Conservation (phyloP, 805 yeast species). For the Lipomyces sp. region DNA sequence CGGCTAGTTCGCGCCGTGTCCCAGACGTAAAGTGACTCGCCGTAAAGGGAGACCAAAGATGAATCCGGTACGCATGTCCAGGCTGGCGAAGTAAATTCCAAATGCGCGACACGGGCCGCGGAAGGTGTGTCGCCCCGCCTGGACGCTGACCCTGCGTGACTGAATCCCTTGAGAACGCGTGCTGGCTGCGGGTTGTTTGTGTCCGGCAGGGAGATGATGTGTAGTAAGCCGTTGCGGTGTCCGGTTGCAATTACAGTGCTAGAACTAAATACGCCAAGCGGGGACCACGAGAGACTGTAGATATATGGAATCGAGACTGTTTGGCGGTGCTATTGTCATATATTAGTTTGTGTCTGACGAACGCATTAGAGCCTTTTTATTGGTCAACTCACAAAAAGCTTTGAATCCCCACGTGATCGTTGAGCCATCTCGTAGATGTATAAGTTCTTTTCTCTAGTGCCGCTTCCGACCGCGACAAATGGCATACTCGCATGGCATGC, state of each 20-base stretch:
- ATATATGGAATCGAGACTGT: conserved; percentile 56
- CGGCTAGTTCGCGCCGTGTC: conserved; percentile 57
- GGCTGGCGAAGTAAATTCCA: conserved; percentile 41
- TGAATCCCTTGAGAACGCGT: conserved; percentile 71
- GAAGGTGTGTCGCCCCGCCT: conserved; percentile 9
- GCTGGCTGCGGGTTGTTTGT: conserved; percentile 53
- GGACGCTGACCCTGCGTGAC: conserved; percentile 60
- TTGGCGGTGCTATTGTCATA: conserved; percentile 46
- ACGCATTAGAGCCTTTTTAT: not conserved
- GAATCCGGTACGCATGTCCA: conserved; percentile 48
- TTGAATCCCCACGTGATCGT: conserved; percentile 24
- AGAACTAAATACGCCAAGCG: conserved; percentile 37
- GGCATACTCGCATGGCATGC: conserved; percentile 40
- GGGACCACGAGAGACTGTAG: conserved; percentile 45
- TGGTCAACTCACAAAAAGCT: conserved; percentile 8
- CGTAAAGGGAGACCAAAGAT: conserved; percentile 59
- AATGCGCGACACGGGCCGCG: conserved; percentile 38
- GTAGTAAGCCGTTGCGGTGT: conserved; percentile 70
- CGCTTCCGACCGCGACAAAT: conserved; percentile 56
- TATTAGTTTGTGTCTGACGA: not conserved
- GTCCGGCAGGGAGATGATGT: conserved; percentile 66
- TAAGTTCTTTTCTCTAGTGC: conserved; percentile 46
- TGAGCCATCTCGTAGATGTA: conserved; percentile 51
- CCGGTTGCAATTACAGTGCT: conserved; percentile 60
- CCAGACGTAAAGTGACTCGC: conserved; percentile 73